A percentile compares a stretch with the other conserved stretches of the same genome.
phyloP scores from a whole-genome alignment of 805 yeast genomes.

The Pichia phayaonensis region DNA sequence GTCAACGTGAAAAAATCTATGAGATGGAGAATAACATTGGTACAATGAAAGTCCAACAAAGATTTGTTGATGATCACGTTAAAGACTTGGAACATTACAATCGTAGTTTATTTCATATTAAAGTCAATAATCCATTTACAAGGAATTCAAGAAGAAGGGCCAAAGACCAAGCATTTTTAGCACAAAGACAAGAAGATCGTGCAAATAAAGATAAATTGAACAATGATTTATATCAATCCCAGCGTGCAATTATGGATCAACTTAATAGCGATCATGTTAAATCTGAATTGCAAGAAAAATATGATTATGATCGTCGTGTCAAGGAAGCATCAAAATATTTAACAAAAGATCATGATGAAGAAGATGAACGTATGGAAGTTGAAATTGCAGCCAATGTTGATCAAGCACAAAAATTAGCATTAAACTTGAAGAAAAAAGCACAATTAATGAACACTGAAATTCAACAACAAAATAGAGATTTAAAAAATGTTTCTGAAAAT shows the following conservation, averaged over 20 bases:
- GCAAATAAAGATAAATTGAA: constrained; percentile 23
- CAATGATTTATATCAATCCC: constrained; percentile 21
- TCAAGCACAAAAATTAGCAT: constrained; percentile 61
- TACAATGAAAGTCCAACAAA: constrained; percentile 72
- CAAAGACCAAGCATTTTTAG: constrained; percentile 61
- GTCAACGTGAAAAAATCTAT: constrained; percentile 83
- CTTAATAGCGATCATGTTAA: constrained; percentile 31
- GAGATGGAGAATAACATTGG: constrained; percentile 60
- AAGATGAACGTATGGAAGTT: constrained; percentile 87
- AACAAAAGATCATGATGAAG: constrained; percentile 76
- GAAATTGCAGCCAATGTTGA: constrained; percentile 81
- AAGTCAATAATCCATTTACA: constrained; percentile 82
- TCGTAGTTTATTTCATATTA: constrained; percentile 74
- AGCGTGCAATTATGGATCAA: constrained; percentile 34
- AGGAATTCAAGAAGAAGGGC: constrained; percentile 66
- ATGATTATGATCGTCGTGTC: constrained; percentile 44
- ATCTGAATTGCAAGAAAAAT: constrained; percentile 33
- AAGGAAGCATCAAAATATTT: constrained; percentile 63
- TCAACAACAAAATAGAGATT: constrained; percentile 65
- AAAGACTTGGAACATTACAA: constrained; percentile 71
- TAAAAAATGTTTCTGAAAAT: constrained; percentile 71
- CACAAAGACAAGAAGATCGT: constrained; percentile 32
- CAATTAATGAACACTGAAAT: constrained; percentile 68
- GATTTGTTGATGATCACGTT: constrained; percentile 77
- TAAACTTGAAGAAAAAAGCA: constrained; percentile 68